Evolutionary conservation across 2,329 filamentous ascomycete species (phyloP).

Genomic region (Stagonosporopsis vannaccii): DNA sequence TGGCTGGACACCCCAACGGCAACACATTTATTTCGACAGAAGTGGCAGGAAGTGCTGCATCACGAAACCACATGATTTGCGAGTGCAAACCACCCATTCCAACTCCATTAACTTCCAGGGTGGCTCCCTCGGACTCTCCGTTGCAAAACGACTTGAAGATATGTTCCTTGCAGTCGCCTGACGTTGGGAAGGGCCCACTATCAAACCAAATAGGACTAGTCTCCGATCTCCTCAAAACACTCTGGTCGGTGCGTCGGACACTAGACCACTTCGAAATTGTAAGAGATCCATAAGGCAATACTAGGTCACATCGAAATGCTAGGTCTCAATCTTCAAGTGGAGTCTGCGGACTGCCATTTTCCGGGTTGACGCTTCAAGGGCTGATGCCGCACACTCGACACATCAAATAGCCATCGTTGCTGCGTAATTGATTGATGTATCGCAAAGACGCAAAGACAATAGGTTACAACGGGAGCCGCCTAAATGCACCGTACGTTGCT

Average conservation of each 20-base stretch:
- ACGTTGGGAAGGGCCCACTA: constrained; percentile 1
- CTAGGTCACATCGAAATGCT: background rate
- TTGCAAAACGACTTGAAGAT: background rate
- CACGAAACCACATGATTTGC: background rate
- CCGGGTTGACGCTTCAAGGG: background rate
- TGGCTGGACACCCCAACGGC: constrained; percentile 20
- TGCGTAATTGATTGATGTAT: too few species aligned
- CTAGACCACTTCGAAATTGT: background rate
- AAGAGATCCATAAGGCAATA: background rate
- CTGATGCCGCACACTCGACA: background rate
- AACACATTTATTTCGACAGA: constrained; percentile 8
- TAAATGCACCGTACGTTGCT: too few species aligned
- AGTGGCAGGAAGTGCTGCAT: constrained; percentile 18
- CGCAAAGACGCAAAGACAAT: background rate
- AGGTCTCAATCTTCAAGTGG: background rate
- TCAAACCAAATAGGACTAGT: constrained; percentile 17
- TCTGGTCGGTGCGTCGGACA: constrained; percentile 1
- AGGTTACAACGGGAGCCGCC: too few species aligned
- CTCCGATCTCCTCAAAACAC: constrained; percentile 11
- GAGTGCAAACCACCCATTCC: background rate
- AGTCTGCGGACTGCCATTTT: background rate
- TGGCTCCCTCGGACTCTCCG: too few species aligned
- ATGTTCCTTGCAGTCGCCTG: background rate
- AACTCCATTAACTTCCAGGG: too few species aligned
- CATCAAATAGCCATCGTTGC: too few species aligned